Evolutionary conservation across 805 yeast genomes (phyloP), one percentile per base, ranked within the genome.

Genomic region (Teunomyces stri): DNA sequence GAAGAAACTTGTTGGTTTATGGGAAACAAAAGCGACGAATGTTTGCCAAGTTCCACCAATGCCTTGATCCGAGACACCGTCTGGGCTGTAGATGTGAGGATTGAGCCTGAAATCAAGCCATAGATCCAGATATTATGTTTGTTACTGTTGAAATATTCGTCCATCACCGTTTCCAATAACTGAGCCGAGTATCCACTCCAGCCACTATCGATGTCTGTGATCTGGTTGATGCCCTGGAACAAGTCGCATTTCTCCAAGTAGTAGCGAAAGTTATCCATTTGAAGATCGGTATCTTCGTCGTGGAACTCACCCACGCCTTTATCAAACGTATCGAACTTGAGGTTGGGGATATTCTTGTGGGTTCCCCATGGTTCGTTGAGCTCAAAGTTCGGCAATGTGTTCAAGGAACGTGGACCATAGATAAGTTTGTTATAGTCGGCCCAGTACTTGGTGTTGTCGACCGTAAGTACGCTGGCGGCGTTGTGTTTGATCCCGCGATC

Each of bases 131-230:
- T 44, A 45, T 65, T 65, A 46, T 68, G 55, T 49, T 71, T 72
- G 49, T 61, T 64, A 41, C 60, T 64, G 38, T 67, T 69, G 55
- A 84, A 69, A 55, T 78, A 84, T 56, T 88, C 95, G 60, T 91
- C 97, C 46, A 79, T 72, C 15, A 90, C 43, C 6, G 74, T 76
- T n/a, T 66, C 56, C 20, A 90, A 48, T 51, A 82, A 53, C 40
- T 74, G 72, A 35, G 67, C 61, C 4, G 87, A 64, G 55, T 87
- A 81, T 0, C 96, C 96, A 42, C 89, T 85, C 98, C 98, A 92
- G 0, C 85, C 87, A 18, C 81, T 74, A 59, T 88, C 96, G 3
- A 84, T 54, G 44, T 90, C 96, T 0, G 86, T 78, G 2, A 84
- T 58, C 0, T 88, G 43, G 54, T 86, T 87, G 7, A 94, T 48